A percentile compares a stretch with the other conserved stretches of the same genome.
These are phyloP conservation scores for Geotrichum ghanense DNA, from an alignment of 805 yeast genomes.

Conservation along the genomic window DNA sequence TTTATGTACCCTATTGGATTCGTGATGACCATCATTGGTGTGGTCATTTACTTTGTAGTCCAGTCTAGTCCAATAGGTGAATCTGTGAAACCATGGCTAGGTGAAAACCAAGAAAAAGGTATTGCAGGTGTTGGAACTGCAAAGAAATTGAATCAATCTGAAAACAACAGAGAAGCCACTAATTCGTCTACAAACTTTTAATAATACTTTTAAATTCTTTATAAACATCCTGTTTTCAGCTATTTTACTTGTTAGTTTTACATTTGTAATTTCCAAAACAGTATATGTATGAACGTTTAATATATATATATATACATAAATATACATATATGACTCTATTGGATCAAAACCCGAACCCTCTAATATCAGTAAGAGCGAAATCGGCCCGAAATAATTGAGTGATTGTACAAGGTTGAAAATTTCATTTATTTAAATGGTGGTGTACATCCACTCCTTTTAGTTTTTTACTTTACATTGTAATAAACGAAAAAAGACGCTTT, in stretches of 20 bases:
- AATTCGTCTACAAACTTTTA: background rate
- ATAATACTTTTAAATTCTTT: too few relatives aligned
- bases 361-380: background rate
- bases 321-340: slow-evolving; percentile 1
- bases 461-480: too few relatives aligned
- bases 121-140: slow-evolving; percentile 23
- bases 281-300: too few relatives aligned
- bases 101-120: slow-evolving; percentile 19
- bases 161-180: background rate
- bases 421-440: too few relatives aligned
- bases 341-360: background rate
- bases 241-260: too few relatives aligned
- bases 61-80: slow-evolving; percentile 28
- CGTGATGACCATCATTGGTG: slow-evolving; percentile 31
- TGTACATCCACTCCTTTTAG: too few relatives aligned
- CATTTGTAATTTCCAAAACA: background rate
- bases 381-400: background rate
- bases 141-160: slow-evolving; percentile 7
- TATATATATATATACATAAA: too few relatives aligned
- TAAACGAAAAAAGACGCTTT: too few relatives aligned
- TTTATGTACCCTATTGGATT: slow-evolving; percentile 38
- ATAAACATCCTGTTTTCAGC: too few relatives aligned
- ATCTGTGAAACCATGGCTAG: slow-evolving; percentile 34
- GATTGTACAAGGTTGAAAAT: too few relatives aligned
- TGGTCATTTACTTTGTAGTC: slow-evolving; percentile 30